These are phyloP conservation scores for Lagerstroemia fauriei DNA, from an alignment of 441 rosid species.

Conservation along the genomic window DNA sequence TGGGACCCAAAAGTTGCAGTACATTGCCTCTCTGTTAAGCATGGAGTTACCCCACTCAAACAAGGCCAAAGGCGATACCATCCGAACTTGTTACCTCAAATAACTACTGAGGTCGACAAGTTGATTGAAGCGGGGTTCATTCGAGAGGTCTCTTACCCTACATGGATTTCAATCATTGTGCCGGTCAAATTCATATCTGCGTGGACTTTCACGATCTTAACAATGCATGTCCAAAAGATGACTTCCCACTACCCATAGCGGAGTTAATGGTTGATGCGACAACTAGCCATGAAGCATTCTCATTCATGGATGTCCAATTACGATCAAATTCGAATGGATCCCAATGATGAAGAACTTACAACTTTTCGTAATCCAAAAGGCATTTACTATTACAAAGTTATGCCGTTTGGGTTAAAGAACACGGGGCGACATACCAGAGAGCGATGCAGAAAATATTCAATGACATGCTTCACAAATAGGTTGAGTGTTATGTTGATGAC, in stretches of 20 bases:
- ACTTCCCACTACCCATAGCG: neutral
- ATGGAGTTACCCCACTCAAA: neutral
- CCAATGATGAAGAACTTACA: neutral
- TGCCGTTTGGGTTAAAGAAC: neutral
- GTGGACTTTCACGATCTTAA: neutral
- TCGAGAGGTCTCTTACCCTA: neutral
- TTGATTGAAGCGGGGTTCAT: neutral
- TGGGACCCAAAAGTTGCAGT: neutral
- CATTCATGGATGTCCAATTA: neutral
- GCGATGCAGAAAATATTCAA: neutral
- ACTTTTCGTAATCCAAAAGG: neutral
- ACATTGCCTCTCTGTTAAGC: neutral
- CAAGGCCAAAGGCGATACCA: neutral
- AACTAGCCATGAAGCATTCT: neutral
- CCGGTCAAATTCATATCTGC: neutral
- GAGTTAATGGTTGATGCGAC: too few relatives aligned
- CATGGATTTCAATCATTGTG: neutral
- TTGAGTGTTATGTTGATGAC: too few relatives aligned
- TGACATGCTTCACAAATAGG: too few relatives aligned
- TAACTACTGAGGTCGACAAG: neutral
- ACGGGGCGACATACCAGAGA: neutral
- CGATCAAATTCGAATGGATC: neutral
- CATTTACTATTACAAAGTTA: constrained; percentile 3
- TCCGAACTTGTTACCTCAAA: neutral
- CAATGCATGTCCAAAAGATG: neutral